These are phyloP conservation scores for Boechera stricta DNA, from an alignment of 345 rosid genomes.

Conservation along the genomic window DNA sequence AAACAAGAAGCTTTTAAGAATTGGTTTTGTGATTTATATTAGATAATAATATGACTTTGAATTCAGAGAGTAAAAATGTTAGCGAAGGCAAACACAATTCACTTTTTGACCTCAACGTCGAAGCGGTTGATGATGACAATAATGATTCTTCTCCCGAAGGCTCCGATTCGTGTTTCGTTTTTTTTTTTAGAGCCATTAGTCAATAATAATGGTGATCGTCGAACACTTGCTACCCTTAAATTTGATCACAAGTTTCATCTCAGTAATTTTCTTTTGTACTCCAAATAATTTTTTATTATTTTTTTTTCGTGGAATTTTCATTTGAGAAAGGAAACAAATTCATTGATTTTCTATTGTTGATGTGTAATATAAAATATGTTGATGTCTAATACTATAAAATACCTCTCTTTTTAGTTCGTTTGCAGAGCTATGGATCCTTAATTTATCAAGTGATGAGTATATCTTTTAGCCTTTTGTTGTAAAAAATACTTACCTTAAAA, in stretches of 20 bases:
- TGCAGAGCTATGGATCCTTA: neutral
- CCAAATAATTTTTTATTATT: neutral
- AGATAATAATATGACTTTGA: neutral
- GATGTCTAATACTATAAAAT: neutral
- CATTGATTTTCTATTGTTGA: neutral
- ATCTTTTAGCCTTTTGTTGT: too few species aligned
- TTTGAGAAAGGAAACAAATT: neutral
- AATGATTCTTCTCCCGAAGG: neutral
- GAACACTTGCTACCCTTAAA: neutral
- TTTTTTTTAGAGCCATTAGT: neutral
- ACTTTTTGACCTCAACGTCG: neutral
- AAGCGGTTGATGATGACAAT: neutral
- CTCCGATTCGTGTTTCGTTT: neutral
- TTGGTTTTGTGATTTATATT: too few species aligned
- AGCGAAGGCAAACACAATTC: neutral
- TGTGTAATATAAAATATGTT: neutral
- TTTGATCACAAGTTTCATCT: neutral
- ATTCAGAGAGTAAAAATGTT: neutral
- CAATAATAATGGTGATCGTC: neutral
- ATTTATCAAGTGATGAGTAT: neutral
- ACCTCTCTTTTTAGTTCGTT: neutral
- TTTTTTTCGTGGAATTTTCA: neutral
- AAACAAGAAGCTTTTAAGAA: too few species aligned
- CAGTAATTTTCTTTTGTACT: neutral
- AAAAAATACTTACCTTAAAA: neutral